These are phyloP conservation scores for Mucor mucedo DNA, from an alignment of 371 early-diverging fungal species.

Conservation along the genomic window DNA sequence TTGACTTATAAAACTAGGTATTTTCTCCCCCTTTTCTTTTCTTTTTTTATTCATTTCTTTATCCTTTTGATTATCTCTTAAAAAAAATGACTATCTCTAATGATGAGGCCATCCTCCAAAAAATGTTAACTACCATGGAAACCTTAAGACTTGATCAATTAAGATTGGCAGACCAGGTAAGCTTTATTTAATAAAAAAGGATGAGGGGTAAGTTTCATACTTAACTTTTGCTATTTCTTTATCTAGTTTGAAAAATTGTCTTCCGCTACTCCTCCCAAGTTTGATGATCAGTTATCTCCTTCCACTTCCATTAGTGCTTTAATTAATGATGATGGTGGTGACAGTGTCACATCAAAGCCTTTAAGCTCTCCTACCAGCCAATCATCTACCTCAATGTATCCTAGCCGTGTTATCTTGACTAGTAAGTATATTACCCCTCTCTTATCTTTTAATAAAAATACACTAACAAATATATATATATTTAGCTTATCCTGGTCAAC, in stretches of 20 bases:
- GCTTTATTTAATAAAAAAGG: background rate
- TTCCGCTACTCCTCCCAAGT: conserved; percentile 11
- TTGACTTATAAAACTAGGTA: conserved; percentile 2
- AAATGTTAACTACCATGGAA: conserved; percentile 37
- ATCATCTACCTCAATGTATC: conserved; percentile 34
- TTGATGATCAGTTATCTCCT: background rate
- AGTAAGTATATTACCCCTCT: conserved; percentile 29
- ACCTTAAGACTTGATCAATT: conserved; percentile 34
- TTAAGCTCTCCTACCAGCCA: background rate
- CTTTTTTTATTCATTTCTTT: conserved; percentile 10
- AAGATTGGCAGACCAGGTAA: conserved; percentile 37
- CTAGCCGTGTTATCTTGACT: conserved; percentile 54
- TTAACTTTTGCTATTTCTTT: background rate
- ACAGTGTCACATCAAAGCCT: background rate
- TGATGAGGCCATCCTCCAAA: conserved; percentile 31
- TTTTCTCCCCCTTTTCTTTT: background rate
- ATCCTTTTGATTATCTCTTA: background rate
- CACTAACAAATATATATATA: conserved; percentile 6
- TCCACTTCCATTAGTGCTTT: background rate
- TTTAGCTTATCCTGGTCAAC: conserved; percentile 89
- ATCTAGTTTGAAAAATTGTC: conserved; percentile 17
- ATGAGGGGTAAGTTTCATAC: background rate
- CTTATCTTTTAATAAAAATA: background rate
- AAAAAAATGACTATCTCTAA: conserved; percentile 36
- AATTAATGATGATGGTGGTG: background rate